phyloP scores from a whole-genome alignment of 2,329 filamentous ascomycete genomes.

The Chaetomium globosum region DNA sequence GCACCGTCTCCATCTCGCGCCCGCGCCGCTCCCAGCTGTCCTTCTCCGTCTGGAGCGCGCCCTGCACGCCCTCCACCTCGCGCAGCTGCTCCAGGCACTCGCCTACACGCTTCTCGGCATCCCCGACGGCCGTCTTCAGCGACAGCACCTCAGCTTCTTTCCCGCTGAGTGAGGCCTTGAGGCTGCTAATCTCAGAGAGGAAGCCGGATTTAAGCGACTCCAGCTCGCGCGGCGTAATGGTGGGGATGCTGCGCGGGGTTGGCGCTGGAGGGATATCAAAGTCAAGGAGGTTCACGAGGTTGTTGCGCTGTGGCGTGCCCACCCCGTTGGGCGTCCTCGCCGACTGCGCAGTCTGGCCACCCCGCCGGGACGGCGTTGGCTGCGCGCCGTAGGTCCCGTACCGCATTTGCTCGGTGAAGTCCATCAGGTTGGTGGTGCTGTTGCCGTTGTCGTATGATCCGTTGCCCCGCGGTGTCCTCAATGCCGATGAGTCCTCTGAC shows the following conservation, averaged over 20 bases:
- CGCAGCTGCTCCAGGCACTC: slow-evolving; percentile 81
- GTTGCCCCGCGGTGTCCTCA: slow-evolving; percentile 43
- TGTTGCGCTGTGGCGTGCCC: slow-evolving; percentile 55
- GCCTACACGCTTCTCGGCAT: slow-evolving; percentile 89
- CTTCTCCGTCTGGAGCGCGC: slow-evolving; percentile 73
- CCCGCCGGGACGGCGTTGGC: slow-evolving; percentile 50
- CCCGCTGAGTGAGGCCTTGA: slow-evolving; percentile 87
- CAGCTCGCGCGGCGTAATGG: slow-evolving; percentile 86
- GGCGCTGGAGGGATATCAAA: slow-evolving; percentile 93
- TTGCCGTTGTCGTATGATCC: slow-evolving; percentile 48
- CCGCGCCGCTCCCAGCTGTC: slow-evolving; percentile 82
- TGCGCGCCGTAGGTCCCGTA: slow-evolving; percentile 43
- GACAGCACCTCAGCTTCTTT: slow-evolving; percentile 90
- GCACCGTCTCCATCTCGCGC: slow-evolving; percentile 79
- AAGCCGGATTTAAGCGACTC: slow-evolving; percentile 91
- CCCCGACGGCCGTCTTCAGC: slow-evolving; percentile 81
- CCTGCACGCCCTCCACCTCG: slow-evolving; percentile 71
- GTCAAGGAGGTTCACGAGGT: slow-evolving; percentile 72
- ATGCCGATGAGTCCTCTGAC: slow-evolving; percentile 37
- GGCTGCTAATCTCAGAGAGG: slow-evolving; percentile 88
- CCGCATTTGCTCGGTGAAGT: slow-evolving; percentile 78
- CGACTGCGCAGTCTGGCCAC: slow-evolving; percentile 36
- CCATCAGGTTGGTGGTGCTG: slow-evolving; percentile 77
- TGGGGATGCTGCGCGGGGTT: slow-evolving; percentile 87
- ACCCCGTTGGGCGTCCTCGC: slow-evolving; percentile 43